Base-by-base conservation (phyloP, 257 asterid species). In the Eustoma russellianum region DNA sequence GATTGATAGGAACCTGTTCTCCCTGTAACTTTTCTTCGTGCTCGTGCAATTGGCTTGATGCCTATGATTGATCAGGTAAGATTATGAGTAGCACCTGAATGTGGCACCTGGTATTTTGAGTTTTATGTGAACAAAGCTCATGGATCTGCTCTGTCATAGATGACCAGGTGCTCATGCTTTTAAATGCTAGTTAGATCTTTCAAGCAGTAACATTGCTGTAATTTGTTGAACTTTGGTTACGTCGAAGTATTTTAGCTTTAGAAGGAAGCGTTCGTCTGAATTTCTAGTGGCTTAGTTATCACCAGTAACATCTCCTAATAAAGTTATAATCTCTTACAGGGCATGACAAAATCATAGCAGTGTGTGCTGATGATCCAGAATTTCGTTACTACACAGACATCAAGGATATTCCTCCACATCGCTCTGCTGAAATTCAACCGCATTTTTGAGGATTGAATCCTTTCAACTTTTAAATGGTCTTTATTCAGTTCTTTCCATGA, bases 1-100 rank as follows among this genome's bases (percentile, higher is more conserved):
- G 30, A 50, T 16, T 24, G 19, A 7, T 62, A 88, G 97, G 97
- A 85, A 56, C 97, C 95, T 60, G 89, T 85, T 16, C 70, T 82
- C 49, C 93, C 95, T 34, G 89, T 91, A 38, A 80, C 83, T 50
- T 88, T 60, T 68, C 91, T 88, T 48, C 93, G 97, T 66, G 97
- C 95, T 9, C 88, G 91, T 65, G 95, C 95, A 5, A 88, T 88
- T 59, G 97, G 95, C 16, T 70, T 88, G 67, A 85, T 88, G 95
- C 97, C 95, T 9, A 88, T 88, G 97, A 88, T 88, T 69, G 95
- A 88, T 77, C 97, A 85, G 89, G 96, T 84, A 56, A 66, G 50
- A 13, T 24, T 24, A 24, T 24, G 30, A 24, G 30, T 24, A 24
- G 30, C 30, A 24, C 30, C 30, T 24, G 30, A 24, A 2, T 24